Conservation (phyloP, 2,329 filamentous ascomycete species). For the Fusarium subtropicale region DNA sequence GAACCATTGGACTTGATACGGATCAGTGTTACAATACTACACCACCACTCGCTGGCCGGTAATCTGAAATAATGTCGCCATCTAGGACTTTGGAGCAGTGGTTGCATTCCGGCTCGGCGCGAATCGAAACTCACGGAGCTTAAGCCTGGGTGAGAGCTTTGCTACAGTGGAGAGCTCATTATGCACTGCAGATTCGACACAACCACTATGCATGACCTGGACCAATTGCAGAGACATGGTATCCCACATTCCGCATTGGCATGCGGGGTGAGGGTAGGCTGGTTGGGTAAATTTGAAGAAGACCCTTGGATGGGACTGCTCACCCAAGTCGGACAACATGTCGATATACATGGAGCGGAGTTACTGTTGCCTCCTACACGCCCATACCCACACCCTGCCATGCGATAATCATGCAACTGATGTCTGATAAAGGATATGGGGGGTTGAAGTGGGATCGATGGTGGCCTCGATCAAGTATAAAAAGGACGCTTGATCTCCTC, state of each 20-base stretch:
- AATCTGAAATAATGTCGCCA: slow-evolving; percentile 3
- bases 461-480: slow-evolving; percentile 39
- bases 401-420: slow-evolving; percentile 45
- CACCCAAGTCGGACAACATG: slow-evolving; percentile 17
- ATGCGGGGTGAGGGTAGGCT: slow-evolving; percentile 39
- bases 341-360: slow-evolving; percentile 37
- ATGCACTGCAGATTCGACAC: slow-evolving; percentile 26
- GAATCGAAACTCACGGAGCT: slow-evolving; percentile 23
- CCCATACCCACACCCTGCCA: slow-evolving; percentile 34
- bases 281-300: slow-evolving; percentile 15
- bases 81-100: slow-evolving; percentile 2
- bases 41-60: neutral
- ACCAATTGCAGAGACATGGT: slow-evolving; percentile 34
- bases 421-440: slow-evolving; percentile 8
- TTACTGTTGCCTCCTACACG: slow-evolving; percentile 26
- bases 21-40: slow-evolving; percentile 29
- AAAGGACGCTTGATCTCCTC: slow-evolving; percentile 37
- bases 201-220: slow-evolving; percentile 18
- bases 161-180: slow-evolving; percentile 27
- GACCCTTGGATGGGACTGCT: slow-evolving; percentile 23
- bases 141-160: slow-evolving; percentile 21
- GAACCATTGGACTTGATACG: slow-evolving; percentile 14
- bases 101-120: slow-evolving; percentile 33
- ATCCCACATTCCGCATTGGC: slow-evolving; percentile 24
- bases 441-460: slow-evolving; percentile 25